Evolutionary conservation across 148 eudicot genomes (phyloP).

Genomic region (Cornus controversa): DNA sequence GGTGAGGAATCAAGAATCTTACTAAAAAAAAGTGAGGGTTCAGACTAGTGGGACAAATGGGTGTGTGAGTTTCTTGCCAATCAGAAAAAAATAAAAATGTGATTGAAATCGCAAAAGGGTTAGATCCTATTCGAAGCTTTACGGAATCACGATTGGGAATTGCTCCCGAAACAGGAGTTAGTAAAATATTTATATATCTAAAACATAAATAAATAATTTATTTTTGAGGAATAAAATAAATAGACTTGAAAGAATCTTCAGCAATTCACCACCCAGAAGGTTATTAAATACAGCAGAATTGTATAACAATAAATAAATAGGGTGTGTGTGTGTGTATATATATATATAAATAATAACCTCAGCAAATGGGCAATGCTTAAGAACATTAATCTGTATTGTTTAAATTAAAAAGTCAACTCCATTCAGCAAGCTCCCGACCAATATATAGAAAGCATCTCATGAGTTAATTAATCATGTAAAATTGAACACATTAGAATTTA

Average conservation of each 20-base stretch:
- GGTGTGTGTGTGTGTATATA: no score
- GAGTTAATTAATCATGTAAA: no score
- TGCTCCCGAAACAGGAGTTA: slow-evolving; percentile 76
- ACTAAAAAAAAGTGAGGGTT: no score
- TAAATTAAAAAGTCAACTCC: slow-evolving; percentile 4
- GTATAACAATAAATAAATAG: background rate
- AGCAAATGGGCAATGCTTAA: slow-evolving; percentile 72
- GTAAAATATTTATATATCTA: slow-evolving; percentile 93
- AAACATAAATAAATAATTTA: slow-evolving; percentile 6
- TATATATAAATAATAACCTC: slow-evolving; percentile 39
- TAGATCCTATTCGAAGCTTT: slow-evolving; percentile 56
- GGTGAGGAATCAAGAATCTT: no score
- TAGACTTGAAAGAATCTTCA: background rate
- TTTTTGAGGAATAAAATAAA: background rate
- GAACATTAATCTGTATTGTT: slow-evolving; percentile 70
- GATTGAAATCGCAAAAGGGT: background rate
- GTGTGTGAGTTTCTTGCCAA: no score
- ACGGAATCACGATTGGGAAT: slow-evolving; percentile 62
- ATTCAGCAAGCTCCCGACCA: background rate
- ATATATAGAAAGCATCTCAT: background rate
- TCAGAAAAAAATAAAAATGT: no score
- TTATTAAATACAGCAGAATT: background rate
- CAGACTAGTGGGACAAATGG: no score
- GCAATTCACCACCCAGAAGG: background rate
- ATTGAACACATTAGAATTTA: background rate